These are phyloP conservation scores for Datura wrightii DNA, from an alignment of 257 asterid genomes.

Conservation along the genomic window DNA sequence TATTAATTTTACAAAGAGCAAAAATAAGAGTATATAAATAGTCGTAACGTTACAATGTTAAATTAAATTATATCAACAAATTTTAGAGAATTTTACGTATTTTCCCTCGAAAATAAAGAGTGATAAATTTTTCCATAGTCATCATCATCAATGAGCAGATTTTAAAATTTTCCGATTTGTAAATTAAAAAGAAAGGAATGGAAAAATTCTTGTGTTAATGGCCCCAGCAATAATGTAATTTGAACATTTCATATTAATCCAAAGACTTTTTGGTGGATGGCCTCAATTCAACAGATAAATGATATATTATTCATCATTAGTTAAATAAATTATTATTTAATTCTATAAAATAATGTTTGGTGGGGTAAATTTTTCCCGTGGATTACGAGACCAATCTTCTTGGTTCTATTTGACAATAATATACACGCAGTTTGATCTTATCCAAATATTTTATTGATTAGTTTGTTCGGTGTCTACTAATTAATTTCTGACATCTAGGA, in stretches of 20 bases:
- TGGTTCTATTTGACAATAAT: not conserved
- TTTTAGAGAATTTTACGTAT: too few species aligned
- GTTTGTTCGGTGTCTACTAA: not conserved
- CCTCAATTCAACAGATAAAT: constrained; percentile 20
- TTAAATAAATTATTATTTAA: too few species aligned
- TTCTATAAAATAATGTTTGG: too few species aligned
- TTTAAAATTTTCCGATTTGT: constrained; percentile 28
- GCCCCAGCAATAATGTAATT: constrained; percentile 50
- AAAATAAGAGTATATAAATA: too few species aligned
- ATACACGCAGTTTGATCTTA: not conserved
- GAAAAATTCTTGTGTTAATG: constrained; percentile 1
- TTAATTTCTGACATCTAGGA: not conserved
- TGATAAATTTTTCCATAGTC: constrained; percentile 43
- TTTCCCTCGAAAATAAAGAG: constrained; percentile 26
- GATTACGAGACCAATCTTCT: too few species aligned
- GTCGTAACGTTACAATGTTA: too few species aligned
- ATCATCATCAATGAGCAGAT: constrained; percentile 51
- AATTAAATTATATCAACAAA: too few species aligned
- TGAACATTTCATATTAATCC: constrained; percentile 30
- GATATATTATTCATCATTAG: too few species aligned
- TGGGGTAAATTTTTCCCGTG: too few species aligned
- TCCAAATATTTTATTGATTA: constrained; percentile 18
- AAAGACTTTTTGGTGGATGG: constrained; percentile 41
- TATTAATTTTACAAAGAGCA: too few species aligned
- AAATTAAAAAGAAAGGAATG: not conserved